These are phyloP conservation scores for Lupinus albus DNA, from an alignment of 306 rosid genomes.

Conservation along the genomic window DNA sequence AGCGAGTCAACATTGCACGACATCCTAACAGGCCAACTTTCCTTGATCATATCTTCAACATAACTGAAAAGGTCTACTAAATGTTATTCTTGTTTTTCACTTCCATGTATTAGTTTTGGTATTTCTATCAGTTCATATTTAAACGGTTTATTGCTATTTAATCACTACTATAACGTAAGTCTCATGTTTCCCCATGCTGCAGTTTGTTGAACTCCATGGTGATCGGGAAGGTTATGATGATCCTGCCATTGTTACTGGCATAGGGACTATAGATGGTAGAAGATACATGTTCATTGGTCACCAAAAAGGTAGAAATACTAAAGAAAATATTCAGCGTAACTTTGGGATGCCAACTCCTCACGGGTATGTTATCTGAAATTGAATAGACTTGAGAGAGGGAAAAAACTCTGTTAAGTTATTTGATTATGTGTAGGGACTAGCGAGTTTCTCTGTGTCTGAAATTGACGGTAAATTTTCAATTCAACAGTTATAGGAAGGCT, in stretches of 20 bases:
- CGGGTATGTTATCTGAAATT: slow-evolving; percentile 66
- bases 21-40: slow-evolving; percentile 98
- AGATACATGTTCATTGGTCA: slow-evolving; percentile 96
- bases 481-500: slow-evolving; percentile 86
- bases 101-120: slow-evolving; percentile 25
- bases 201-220: slow-evolving; percentile 98
- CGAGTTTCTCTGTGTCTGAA: slow-evolving; percentile 7
- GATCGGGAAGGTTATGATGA: slow-evolving; percentile 93
- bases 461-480: slow-evolving; percentile 43
- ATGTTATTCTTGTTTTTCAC: slow-evolving; percentile 15
- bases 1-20: slow-evolving; percentile 81
- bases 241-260: slow-evolving; percentile 95
- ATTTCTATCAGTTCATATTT: slow-evolving; percentile 25
- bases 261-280: slow-evolving; percentile 83
- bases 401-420: slow-evolving; percentile 5
- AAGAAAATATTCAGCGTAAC: slow-evolving; percentile 88
- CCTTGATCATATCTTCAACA: slow-evolving; percentile 88
- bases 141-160: slow-evolving; percentile 37
- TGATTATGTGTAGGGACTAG: not conserved
- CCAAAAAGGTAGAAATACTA: slow-evolving; percentile 96
- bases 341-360: slow-evolving; percentile 99
- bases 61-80: slow-evolving; percentile 78
- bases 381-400: slow-evolving; percentile 30
- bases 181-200: slow-evolving; percentile 39
- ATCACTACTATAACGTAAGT: slow-evolving; percentile 26